Base-by-base conservation (phyloP, 306 rosid genomes). In the Psophocarpus tetragonolobus region DNA sequence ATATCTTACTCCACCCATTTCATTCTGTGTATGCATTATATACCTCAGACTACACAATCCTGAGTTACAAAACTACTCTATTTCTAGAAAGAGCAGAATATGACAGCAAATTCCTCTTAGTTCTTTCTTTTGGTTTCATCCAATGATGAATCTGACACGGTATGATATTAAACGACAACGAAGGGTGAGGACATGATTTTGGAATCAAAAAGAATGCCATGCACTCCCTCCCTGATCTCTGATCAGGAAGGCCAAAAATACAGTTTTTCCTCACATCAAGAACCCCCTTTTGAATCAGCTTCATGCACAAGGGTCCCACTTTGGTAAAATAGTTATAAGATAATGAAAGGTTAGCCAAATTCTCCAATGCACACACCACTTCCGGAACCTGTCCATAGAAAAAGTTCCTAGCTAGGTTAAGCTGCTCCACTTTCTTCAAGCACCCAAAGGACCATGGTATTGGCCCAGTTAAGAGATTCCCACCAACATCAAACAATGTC, bases 331-430 rank as follows among this genome's bases (percentile, higher is more conserved):
- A 91, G 3, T 94, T 94, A 77, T 84, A 26, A 0, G 96, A 85
- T 64, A 94, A 64, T 0, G 97, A 87, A 0, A 94, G 75, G 67
- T 90, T 88, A 35, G 18, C 88, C 85, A 91, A 63, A 63, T 82
- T 86, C 81, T 64, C 61, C 41, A 91, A 79, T 26, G 58, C 67
- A 20, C 97, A 94, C 30, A 91, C 81, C 74, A 84, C 80, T 61
- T 94, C 98, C 4, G 98, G 98, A 29, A 94, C 91, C 77, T 66
- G 54, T 2, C 97, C 97, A 61, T 71, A 89, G 54, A 94, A 30
- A 39, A 84, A 41, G 68, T 91, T 94, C 5, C 88, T 71, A 0
- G 87, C 91, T 0, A 94, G 82, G 67, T 89, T 91, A 3, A 91
- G 69, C 77, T 82, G 88, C 81, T 91, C 91, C 76, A 70, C 90